A percentile compares a stretch with the other conserved stretches of the same genome.
Evolutionary conservation across 805 yeast genomes (phyloP).

Genomic region (Cyberlindnera euphorbiae): DNA sequence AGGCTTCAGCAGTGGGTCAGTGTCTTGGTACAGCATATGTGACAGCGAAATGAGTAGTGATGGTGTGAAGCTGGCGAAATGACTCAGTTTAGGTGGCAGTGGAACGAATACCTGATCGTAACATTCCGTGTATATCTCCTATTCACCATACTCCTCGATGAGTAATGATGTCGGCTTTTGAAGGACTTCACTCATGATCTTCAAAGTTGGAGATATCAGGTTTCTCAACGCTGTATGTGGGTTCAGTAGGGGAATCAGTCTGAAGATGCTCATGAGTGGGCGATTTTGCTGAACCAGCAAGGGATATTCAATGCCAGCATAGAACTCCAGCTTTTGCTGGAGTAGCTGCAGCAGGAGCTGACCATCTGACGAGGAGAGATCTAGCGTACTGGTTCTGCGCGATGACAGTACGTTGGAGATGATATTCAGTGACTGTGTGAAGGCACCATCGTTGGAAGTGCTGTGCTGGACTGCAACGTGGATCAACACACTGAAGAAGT

Average conservation of each 20-base stretch:
- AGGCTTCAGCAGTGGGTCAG: constrained; percentile 6
- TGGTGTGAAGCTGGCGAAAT: constrained; percentile 15
- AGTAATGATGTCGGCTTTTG: constrained; percentile 6
- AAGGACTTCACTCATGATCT: constrained; percentile 8
- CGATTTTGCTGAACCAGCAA: constrained; percentile 1
- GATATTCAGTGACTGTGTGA: constrained; percentile 9
- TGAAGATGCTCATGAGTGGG: constrained; percentile 12
- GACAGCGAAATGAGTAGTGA: constrained; percentile 21
- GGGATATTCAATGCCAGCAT: neutral
- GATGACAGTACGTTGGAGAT: constrained; percentile 7
- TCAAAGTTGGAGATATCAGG: constrained; percentile 11
- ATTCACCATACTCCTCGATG: constrained; percentile 1
- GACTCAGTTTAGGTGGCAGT: constrained; percentile 15
- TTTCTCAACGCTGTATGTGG: constrained; percentile 11
- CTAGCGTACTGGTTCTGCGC: constrained; percentile 7
- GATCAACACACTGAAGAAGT: constrained; percentile 10
- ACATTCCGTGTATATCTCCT: constrained; percentile 12
- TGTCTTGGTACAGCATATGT: constrained; percentile 16
- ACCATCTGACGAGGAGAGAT: constrained; percentile 7
- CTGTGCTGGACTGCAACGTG: constrained; percentile 9
- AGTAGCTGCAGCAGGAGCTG: constrained; percentile 5
- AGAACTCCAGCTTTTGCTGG: constrained; percentile 1
- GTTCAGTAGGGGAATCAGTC: constrained; percentile 21
- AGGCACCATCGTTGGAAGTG: constrained; percentile 5
- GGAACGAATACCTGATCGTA: constrained; percentile 16